Percentiles rank a stretch among this genome's conserved stretches.
phyloP scores from a whole-genome alignment of 2,329 filamentous ascomycete genomes.

The Botrytis galanthina region DNA sequence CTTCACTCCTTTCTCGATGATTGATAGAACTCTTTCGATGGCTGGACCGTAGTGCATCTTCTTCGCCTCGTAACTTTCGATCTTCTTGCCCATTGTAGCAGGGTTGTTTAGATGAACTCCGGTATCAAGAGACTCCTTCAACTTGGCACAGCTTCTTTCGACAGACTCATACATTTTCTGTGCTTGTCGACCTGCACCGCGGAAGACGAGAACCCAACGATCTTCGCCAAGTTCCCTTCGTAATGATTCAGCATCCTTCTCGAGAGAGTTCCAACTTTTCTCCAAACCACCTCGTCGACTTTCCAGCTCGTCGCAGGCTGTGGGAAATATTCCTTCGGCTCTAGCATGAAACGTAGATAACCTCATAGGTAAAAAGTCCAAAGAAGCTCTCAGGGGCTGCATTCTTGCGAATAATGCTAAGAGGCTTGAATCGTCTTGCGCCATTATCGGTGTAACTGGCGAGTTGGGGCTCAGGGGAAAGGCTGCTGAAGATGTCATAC shows the following conservation, averaged over 20 bases:
- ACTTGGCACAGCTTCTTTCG: conserved; percentile 77
- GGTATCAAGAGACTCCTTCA: conserved; percentile 75
- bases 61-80: conserved; percentile 93
- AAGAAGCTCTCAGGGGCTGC: conserved; percentile 86
- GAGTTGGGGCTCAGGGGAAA: conserved; percentile 63
- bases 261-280: conserved; percentile 80
- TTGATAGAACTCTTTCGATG: conserved; percentile 84
- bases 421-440: conserved; percentile 82
- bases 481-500: conserved; percentile 54
- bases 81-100: conserved; percentile 70
- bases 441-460: conserved; percentile 55
- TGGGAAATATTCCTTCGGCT: conserved; percentile 78
- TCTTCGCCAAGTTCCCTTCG: conserved; percentile 92
- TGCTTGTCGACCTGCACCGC: conserved; percentile 86
- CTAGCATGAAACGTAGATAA: conserved; percentile 80
- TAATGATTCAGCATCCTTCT: conserved; percentile 85
- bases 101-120: conserved; percentile 72
- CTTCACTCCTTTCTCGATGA: conserved; percentile 93
- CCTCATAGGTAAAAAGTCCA: conserved; percentile 95
- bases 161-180: conserved; percentile 97
- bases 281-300: conserved; percentile 73
- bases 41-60: conserved; percentile 91
- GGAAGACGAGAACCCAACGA: conserved; percentile 92
- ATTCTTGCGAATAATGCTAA: conserved; percentile 90
- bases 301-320: conserved; percentile 84